These are phyloP conservation scores for Cryptococcus deneoformans DNA, from an alignment of 1,284 basidiomycete genomes.

Conservation along the genomic window DNA sequence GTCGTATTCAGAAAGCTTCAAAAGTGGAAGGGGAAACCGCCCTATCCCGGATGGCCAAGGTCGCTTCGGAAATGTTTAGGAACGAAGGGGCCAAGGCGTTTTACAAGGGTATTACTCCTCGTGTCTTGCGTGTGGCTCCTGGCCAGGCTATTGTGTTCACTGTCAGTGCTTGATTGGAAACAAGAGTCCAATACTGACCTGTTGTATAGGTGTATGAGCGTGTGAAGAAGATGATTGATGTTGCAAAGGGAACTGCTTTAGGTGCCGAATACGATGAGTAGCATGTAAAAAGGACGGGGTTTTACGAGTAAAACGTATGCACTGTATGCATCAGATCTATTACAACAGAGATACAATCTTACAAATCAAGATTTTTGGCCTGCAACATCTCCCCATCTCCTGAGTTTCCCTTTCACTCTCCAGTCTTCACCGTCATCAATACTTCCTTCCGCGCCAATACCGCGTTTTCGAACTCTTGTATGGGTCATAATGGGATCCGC, in stretches of 20 bases:
- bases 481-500: conserved; percentile 29
- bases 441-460: conserved; percentile 29
- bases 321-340: background rate
- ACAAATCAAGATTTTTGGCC: background rate
- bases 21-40: conserved; percentile 72
- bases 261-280: conserved; percentile 32
- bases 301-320: background rate
- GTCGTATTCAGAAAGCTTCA: conserved; percentile 70
- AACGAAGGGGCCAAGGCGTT: conserved; percentile 86
- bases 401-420: conserved; percentile 19
- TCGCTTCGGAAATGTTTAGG: conserved; percentile 89
- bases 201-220: conserved; percentile 73
- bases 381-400: conserved; percentile 31
- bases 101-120: conserved; percentile 96
- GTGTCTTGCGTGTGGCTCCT: conserved; percentile 93
- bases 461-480: conserved; percentile 26
- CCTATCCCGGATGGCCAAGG: conserved; percentile 65
- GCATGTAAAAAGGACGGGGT: background rate
- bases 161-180: conserved; percentile 26
- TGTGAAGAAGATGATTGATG: conserved; percentile 70
- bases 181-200: background rate
- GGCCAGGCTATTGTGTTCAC: conserved; percentile 62
- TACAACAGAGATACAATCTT: background rate
- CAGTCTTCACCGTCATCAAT: conserved; percentile 27
- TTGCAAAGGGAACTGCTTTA: conserved; percentile 57